Percentiles rank a stretch among this genome's conserved stretches.
Evolutionary conservation across 768 basidiomycete species (phyloP).

Genomic region (Boletus pseudo-olivaceus): DNA sequence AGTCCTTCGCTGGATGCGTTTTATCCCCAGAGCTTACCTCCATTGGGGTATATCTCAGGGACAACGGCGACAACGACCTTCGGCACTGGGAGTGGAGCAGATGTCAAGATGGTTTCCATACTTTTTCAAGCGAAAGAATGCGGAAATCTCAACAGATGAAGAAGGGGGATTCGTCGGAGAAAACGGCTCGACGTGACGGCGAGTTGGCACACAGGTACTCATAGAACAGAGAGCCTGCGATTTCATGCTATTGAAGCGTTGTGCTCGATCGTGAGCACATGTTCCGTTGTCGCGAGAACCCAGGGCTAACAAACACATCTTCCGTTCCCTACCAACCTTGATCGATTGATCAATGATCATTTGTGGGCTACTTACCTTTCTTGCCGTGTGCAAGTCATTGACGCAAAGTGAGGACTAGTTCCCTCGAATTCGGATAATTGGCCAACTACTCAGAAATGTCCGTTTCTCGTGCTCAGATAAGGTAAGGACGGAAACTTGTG

Average conservation of each 20-base stretch:
- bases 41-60: constrained; percentile 9
- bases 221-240: background rate
- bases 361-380: background rate
- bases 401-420: background rate
- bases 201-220: constrained; percentile 38
- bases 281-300: background rate
- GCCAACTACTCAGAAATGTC: background rate
- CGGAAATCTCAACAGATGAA: constrained; percentile 58
- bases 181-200: constrained; percentile 39
- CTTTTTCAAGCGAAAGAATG: constrained; percentile 65
- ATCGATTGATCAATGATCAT: background rate
- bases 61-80: constrained; percentile 22
- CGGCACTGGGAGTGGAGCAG: constrained; percentile 50
- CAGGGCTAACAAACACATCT: background rate
- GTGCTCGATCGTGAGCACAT: background rate
- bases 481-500: background rate
- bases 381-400: background rate
- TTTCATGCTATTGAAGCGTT: background rate
- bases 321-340: background rate
- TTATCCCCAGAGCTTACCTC: no score
- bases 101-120: constrained; percentile 96
- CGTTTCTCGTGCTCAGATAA: background rate
- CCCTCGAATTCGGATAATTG: background rate
- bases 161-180: constrained; percentile 41
- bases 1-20: no score